Evolutionary conservation across 2,329 filamentous ascomycete genomes (phyloP).

Genomic region (Trichophyton mentagrophytes): DNA sequence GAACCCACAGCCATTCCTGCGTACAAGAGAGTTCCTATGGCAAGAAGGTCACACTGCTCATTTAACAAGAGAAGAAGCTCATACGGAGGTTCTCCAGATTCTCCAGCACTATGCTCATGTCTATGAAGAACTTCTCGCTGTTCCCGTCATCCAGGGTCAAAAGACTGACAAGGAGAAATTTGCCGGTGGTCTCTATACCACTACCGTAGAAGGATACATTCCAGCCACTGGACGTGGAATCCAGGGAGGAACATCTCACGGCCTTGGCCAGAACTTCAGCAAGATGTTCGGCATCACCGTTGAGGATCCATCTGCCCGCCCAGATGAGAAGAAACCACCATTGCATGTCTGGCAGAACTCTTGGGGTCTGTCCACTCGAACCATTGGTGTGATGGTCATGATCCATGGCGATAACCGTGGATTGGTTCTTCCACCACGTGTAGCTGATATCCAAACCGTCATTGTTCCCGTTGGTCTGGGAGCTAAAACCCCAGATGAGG

Average conservation of each 20-base stretch:
- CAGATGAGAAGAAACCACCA: conserved; percentile 62
- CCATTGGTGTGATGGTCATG: conserved; percentile 98
- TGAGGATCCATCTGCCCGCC: conserved; percentile 66
- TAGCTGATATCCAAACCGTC: conserved; percentile 73
- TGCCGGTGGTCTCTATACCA: conserved; percentile 90
- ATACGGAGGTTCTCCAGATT: conserved; percentile 80
- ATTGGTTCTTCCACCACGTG: conserved; percentile 79
- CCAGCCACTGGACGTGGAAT: conserved; percentile 91
- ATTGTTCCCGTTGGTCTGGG: conserved; percentile 89
- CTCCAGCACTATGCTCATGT: conserved; percentile 84
- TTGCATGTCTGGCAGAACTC: conserved; percentile 96
- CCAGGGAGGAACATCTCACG: conserved; percentile 90
- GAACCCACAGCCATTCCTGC: conserved; percentile 70
- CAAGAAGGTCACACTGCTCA: conserved; percentile 94
- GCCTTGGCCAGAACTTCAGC: conserved; percentile 91
- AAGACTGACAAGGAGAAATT: conserved; percentile 99
- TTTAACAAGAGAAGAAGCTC: conserved; percentile 67
- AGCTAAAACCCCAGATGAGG: conserved; percentile 71
- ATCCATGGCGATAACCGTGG: conserved; percentile 94
- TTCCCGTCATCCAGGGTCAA: conserved; percentile 81
- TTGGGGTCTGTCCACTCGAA: conserved; percentile 93
- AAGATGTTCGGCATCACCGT: conserved; percentile 99
- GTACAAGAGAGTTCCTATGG: conserved; percentile 93
- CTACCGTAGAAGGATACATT: conserved; percentile 93
- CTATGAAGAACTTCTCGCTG: conserved; percentile 85